These are phyloP conservation scores for Alternaria gaisen DNA, from an alignment of 2,329 filamentous ascomycete genomes.

Conservation along the genomic window DNA sequence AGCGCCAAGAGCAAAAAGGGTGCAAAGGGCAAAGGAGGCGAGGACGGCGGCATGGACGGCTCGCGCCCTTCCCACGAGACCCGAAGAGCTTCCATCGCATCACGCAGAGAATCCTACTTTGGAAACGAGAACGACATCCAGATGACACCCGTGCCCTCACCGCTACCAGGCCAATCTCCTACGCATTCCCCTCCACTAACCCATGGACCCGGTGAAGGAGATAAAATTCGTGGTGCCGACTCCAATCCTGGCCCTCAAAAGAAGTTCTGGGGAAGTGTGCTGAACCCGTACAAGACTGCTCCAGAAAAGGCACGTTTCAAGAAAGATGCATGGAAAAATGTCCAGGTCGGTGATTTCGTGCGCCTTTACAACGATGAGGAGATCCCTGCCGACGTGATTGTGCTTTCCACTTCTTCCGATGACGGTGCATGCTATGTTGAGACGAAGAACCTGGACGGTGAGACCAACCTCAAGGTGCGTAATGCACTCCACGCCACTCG, in stretches of 20 bases:
- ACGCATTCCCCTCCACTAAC: constrained; percentile 38
- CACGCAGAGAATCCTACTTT: constrained; percentile 61
- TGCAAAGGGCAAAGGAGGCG: constrained; percentile 54
- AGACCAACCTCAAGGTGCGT: constrained; percentile 96
- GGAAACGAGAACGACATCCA: constrained; percentile 75
- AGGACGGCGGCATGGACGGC: constrained; percentile 61
- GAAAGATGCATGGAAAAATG: constrained; percentile 92
- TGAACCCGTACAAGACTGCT: constrained; percentile 73
- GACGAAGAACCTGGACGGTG: constrained; percentile 96
- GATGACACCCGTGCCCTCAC: constrained; percentile 94
- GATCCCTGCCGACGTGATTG: constrained; percentile 90
- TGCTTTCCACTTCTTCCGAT: constrained; percentile 89
- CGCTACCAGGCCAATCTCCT: constrained; percentile 63
- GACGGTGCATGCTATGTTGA: constrained; percentile 97
- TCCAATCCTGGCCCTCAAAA: constrained; percentile 44
- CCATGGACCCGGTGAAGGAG: constrained; percentile 37
- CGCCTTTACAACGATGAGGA: constrained; percentile 97
- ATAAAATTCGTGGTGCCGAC: constrained; percentile 37
- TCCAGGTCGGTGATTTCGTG: constrained; percentile 95
- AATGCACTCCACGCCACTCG: constrained; percentile 88
- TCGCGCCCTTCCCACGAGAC: constrained; percentile 73
- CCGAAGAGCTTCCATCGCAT: constrained; percentile 65
- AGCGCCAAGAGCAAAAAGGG: constrained; percentile 47
- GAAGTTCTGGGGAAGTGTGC: constrained; percentile 71
- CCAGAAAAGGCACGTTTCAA: constrained; percentile 84